Conservation (phyloP, 140 eudicot genomes). For the Oenanthe javanica region DNA sequence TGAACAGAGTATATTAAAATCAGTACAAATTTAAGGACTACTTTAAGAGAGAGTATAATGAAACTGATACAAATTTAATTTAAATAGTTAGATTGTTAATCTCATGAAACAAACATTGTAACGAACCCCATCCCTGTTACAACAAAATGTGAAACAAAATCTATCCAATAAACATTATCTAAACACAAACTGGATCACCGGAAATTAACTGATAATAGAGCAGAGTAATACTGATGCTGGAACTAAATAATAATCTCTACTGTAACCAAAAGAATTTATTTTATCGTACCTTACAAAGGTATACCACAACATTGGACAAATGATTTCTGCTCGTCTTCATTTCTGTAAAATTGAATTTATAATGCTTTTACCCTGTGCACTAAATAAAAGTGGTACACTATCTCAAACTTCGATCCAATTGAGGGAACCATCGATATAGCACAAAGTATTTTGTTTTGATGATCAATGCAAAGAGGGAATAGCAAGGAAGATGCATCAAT, state of each 20-base stretch:
- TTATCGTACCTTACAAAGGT: neutral
- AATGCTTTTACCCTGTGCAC: neutral
- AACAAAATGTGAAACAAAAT: neutral
- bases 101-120: neutral
- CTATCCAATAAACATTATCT: too few species aligned
- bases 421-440: constrained; percentile 62
- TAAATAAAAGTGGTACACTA: neutral
- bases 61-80: too few species aligned
- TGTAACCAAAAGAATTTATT: neutral
- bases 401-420: constrained; percentile 40
- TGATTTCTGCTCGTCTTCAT: neutral
- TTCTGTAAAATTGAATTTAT: neutral
- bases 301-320: neutral
- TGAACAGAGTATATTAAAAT: neutral
- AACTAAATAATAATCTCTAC: neutral
- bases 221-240: neutral
- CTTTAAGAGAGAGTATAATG: neutral
- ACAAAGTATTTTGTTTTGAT: constrained; percentile 43
- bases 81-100: too few species aligned
- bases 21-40: too few species aligned
- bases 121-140: neutral
- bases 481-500: constrained; percentile 75
- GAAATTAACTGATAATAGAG: neutral
- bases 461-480: constrained; percentile 45
- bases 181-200: neutral